phyloP scores from a whole-genome alignment of 2,329 filamentous ascomycete genomes.

The Penicillium sp. region DNA sequence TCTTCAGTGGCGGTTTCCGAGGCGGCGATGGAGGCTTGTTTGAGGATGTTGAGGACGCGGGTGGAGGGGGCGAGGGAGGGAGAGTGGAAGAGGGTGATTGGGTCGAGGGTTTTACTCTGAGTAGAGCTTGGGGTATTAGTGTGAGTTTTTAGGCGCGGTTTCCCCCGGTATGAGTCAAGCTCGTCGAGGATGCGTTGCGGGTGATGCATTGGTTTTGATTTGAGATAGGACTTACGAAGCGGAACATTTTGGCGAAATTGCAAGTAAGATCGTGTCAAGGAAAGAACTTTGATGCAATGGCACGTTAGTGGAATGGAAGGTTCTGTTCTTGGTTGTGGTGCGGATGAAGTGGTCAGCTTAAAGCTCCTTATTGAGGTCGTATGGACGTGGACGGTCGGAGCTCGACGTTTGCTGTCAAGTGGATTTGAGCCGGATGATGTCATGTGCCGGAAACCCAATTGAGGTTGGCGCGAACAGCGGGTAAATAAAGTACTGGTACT shows the following conservation, averaged over 20 bases:
- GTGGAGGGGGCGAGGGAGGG: constrained; percentile 66
- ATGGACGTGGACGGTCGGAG: neutral
- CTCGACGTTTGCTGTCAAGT: neutral
- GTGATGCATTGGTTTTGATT: no score
- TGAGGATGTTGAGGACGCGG: constrained; percentile 68
- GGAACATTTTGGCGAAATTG: constrained; percentile 18
- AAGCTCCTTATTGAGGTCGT: neutral
- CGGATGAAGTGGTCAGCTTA: neutral
- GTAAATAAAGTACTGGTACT: no score
- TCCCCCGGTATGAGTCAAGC: neutral
- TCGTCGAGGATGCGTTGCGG: neutral
- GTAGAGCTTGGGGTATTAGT: no score
- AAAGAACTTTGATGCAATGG: no score
- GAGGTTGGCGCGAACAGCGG: constrained; percentile 4
- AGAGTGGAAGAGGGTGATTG: constrained; percentile 94
- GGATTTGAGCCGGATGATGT: constrained; percentile 12
- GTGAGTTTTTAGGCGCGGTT: no score
- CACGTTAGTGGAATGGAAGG: neutral
- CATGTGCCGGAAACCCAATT: constrained; percentile 14
- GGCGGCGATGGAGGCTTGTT: constrained; percentile 68
- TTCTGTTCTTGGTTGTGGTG: neutral
- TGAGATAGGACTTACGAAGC: constrained; percentile 16
- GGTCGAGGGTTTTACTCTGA: constrained; percentile 75
- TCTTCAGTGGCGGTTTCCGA: constrained; percentile 64
- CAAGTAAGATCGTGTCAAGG: no score